Evolutionary conservation across 257 asterid species (phyloP).

Genomic region (Salvia splendens): DNA sequence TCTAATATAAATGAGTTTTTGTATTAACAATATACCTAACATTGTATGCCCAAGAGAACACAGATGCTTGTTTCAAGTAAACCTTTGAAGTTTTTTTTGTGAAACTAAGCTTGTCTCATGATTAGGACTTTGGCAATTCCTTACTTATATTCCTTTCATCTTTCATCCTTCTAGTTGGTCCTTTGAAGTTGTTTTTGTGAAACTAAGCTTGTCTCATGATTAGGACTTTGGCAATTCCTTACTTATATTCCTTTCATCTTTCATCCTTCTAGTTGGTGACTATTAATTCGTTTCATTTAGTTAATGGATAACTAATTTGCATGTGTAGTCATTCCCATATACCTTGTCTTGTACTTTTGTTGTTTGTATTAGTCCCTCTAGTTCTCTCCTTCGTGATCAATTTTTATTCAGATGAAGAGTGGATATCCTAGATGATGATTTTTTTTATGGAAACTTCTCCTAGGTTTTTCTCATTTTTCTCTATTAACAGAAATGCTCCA

Average conservation of each 20-base stretch:
- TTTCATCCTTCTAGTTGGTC: not conserved
- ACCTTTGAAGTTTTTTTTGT: conserved; percentile 2
- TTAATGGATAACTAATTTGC: not conserved
- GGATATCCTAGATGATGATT: conserved; percentile 18
- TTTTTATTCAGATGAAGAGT: conserved; percentile 16
- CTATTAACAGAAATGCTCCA: conserved; percentile 64
- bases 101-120: conserved; percentile 1
- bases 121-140: not conserved
- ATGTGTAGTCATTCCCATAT: conserved; percentile 10
- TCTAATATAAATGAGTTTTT: not conserved
- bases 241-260: conserved; percentile 1
- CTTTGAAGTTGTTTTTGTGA: conserved; percentile 3
- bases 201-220: not conserved
- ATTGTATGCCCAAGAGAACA: not conserved
- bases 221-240: not conserved
- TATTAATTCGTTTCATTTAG: not conserved
- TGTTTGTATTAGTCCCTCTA: conserved; percentile 14
- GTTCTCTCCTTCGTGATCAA: conserved; percentile 3
- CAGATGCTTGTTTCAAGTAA: conserved; percentile 3
- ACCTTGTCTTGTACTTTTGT: not conserved
- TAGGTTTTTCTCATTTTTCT: conserved; percentile 26
- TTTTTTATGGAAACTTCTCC: conserved; percentile 23
- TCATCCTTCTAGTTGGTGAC: not conserved
- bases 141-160: not conserved
- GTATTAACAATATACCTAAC: not conserved